Base-by-base conservation (phyloP, 345 rosid genomes). In the Rhodamnia argentea region DNA sequence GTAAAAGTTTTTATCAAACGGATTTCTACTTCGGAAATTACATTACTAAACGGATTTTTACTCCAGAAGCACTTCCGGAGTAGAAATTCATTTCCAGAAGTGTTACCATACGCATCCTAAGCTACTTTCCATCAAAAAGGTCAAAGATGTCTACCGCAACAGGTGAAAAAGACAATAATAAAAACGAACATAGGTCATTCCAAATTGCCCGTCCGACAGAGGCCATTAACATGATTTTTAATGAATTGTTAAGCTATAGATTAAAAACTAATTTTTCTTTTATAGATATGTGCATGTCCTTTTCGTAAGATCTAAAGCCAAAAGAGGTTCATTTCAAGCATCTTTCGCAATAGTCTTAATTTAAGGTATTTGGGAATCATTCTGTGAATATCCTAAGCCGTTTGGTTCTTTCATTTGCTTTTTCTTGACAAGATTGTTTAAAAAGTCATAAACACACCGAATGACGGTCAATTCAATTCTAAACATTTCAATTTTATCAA, bases 71-170 rank as follows among this genome's bases (percentile, higher is more conserved):
- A n/a, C n/a, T n/a, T n/a, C n/a, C n/a, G n/a, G n/a, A n/a, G n/a
- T n/a, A n/a, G n/a, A n/a, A n/a, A n/a, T n/a, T n/a, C n/a, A n/a
- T n/a, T n/a, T n/a, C n/a, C n/a, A n/a, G n/a, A n/a, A n/a, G n/a
- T n/a, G n/a, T n/a, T n/a, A n/a, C n/a, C n/a, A n/a, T n/a, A n/a
- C n/a, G n/a, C n/a, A n/a, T n/a, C n/a, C n/a, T n/a, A 64, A 16
- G 76, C 52, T 22, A 13, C 44, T 32, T 6, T 32, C 24, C 4
- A 70, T 32, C 15, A 1, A 70, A 70, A 70, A 16, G 78, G 22
- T 0, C 13, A 18, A 32, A 2, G 76, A 4, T 64, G 24, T 16
- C 22, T 2, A 64, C 42, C 42, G 76, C 42, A 0, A 0, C 12
- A 0, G 2, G 18, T 29, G 7, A 64, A 20, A 64, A 32, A 8